Percentiles rank a stretch among this genome's conserved stretches.
Evolutionary conservation across 2,329 filamentous ascomycete species (phyloP).

Genomic region (Penicillium sp.): DNA sequence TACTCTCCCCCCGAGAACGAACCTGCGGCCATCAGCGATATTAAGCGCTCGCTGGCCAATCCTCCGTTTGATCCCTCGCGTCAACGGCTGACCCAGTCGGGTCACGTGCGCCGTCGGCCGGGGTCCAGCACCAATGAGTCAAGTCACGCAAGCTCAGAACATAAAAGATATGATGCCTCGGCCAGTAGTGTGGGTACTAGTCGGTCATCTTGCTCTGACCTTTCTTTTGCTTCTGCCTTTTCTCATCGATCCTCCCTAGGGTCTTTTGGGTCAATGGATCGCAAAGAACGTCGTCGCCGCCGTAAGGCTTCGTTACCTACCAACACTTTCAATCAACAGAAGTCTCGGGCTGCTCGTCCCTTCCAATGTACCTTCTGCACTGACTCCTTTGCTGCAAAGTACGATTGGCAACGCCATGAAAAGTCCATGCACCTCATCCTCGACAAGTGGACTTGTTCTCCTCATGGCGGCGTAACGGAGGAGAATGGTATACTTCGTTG

Average conservation of each 20-base stretch:
- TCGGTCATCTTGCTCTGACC: slow-evolving; percentile 51
- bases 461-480: slow-evolving; percentile 51
- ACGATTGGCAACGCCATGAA: slow-evolving; percentile 58
- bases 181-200: slow-evolving; percentile 53
- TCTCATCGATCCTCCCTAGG: slow-evolving; percentile 53
- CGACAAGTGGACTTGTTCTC: slow-evolving; percentile 59
- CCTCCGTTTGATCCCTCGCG: slow-evolving; percentile 36
- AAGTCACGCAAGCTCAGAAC: slow-evolving; percentile 47
- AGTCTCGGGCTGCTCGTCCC: slow-evolving; percentile 43
- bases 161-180: slow-evolving; percentile 50
- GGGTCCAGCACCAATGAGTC: slow-evolving; percentile 50
- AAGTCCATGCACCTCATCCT: slow-evolving; percentile 55
- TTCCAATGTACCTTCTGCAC: slow-evolving; percentile 58
- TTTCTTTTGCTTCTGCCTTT: slow-evolving; percentile 54
- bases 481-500: slow-evolving; percentile 51
- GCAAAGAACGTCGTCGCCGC: slow-evolving; percentile 56
- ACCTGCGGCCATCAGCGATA: slow-evolving; percentile 60
- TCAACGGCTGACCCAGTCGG: slow-evolving; percentile 26
- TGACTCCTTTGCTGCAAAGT: slow-evolving; percentile 54
- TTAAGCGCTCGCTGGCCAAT: slow-evolving; percentile 56
- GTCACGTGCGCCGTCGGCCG: slow-evolving; percentile 37
- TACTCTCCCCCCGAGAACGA: slow-evolving; percentile 66
- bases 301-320: slow-evolving; percentile 46
- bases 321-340: slow-evolving; percentile 39
- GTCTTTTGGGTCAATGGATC: slow-evolving; percentile 55